A percentile compares a stretch with the other conserved stretches of the same genome.
Evolutionary conservation across 192 early-diverging fungal genomes (phyloP).

Genomic region (Neocallimastix lanati): DNA sequence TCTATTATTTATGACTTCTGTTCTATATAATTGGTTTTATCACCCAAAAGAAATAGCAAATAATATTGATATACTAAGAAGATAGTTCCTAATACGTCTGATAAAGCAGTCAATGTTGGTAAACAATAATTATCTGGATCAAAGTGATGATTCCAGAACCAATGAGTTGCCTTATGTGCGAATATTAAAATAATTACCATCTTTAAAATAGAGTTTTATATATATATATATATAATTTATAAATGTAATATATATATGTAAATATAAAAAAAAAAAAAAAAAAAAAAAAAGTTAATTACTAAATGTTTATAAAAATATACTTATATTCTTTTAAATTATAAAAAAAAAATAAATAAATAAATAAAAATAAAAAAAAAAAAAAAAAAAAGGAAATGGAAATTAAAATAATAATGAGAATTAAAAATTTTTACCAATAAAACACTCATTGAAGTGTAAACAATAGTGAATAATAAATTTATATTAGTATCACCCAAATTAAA

Average conservation of each 20-base stretch:
- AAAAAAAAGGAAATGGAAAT: too few species aligned
- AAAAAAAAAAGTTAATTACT: too few species aligned
- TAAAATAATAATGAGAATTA: too few species aligned
- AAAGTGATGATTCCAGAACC: conserved; percentile 4
- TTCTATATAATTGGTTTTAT: background rate
- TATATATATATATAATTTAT: too few species aligned
- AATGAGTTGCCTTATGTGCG: background rate
- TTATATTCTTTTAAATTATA: too few species aligned
- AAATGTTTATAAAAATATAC: too few species aligned
- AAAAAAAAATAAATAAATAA: background rate
- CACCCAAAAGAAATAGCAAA: background rate
- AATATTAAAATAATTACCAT: conserved; percentile 2
- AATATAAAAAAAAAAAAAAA: too few species aligned
- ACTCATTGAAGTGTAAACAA: background rate
- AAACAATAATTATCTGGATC: conserved; percentile 16
- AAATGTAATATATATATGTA: too few species aligned
- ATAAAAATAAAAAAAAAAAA: background rate
- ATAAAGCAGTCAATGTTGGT: conserved; percentile 11
- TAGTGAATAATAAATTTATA: background rate
- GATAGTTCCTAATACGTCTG: conserved; percentile 14
- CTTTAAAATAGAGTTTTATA: too few species aligned
- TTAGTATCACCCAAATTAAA: background rate
- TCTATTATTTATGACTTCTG: background rate
- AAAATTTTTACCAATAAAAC: background rate
- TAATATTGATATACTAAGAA: background rate